These are phyloP conservation scores for Opeltia flavorubescens DNA, from an alignment of 495 filamentous ascomycete species.

Conservation along the genomic window DNA sequence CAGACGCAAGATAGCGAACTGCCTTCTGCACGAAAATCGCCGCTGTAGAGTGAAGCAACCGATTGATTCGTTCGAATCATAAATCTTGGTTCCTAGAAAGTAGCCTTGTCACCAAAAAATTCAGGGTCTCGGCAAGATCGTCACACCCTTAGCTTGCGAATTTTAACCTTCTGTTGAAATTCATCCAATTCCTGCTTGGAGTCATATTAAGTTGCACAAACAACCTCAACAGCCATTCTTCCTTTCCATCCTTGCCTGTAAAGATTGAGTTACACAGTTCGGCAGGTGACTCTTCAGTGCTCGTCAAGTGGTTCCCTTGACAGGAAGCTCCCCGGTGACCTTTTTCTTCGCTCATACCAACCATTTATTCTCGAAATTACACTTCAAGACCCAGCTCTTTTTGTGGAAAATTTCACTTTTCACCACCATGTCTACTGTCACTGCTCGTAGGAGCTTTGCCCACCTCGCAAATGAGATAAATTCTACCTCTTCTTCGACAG, in stretches of 20 bases:
- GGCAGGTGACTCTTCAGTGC: no score
- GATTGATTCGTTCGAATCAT: neutral
- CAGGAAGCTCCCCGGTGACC: no score
- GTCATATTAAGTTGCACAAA: neutral
- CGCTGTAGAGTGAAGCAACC: neutral
- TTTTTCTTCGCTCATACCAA: no score
- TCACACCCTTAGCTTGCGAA: neutral
- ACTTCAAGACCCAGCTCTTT: no score
- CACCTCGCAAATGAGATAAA: slow-evolving; percentile 31
- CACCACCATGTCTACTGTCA: slow-evolving; percentile 43
- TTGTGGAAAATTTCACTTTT: no score
- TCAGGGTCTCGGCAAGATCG: slow-evolving; percentile 1
- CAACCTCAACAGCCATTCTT: no score
- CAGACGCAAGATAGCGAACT: no score
- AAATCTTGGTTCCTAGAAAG: neutral
- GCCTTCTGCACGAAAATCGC: neutral
- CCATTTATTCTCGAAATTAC: no score
- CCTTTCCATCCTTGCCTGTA: no score
- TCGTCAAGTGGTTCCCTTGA: no score
- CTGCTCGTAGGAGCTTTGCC: slow-evolving; percentile 38
- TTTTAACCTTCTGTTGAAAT: no score
- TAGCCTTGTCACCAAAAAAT: neutral
- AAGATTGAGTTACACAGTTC: no score
- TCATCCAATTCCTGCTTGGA: neutral
- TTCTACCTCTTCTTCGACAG: slow-evolving; percentile 44